Evolutionary conservation across 169 alveolate species (phyloP).

Genomic region (Neospora caninum): DNA sequence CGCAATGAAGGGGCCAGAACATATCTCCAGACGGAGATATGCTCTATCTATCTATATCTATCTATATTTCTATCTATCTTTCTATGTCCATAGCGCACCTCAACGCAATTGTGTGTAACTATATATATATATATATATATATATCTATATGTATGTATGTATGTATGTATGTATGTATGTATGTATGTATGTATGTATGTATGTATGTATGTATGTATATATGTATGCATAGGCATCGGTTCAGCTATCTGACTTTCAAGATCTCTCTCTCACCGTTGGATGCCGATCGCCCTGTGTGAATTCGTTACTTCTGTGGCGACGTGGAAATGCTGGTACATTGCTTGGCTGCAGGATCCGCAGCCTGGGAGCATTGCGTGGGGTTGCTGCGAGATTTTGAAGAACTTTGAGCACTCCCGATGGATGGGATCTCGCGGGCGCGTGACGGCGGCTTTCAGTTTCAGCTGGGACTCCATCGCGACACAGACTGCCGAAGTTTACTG

Average conservation of each 20-base stretch:
- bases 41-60: neutral
- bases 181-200: neutral
- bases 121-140: neutral
- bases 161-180: neutral
- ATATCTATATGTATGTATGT: neutral
- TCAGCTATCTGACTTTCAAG: neutral
- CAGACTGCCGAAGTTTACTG: constrained; percentile 73
- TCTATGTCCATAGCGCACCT: neutral
- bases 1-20: too few species aligned
- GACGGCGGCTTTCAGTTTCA: constrained; percentile 76
- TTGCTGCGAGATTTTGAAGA: constrained; percentile 75
- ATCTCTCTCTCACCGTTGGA: neutral
- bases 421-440: constrained; percentile 79
- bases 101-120: neutral
- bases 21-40: too few species aligned
- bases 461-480: constrained; percentile 77
- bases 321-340: neutral
- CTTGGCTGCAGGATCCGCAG: constrained; percentile 73
- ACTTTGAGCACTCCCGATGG: constrained; percentile 77
- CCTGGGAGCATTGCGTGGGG: constrained; percentile 83
- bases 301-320: neutral
- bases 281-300: neutral
- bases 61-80: neutral
- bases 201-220: neutral
- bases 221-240: neutral